phyloP scores from a whole-genome alignment of 768 basidiomycete species.

The Russula lepida region DNA sequence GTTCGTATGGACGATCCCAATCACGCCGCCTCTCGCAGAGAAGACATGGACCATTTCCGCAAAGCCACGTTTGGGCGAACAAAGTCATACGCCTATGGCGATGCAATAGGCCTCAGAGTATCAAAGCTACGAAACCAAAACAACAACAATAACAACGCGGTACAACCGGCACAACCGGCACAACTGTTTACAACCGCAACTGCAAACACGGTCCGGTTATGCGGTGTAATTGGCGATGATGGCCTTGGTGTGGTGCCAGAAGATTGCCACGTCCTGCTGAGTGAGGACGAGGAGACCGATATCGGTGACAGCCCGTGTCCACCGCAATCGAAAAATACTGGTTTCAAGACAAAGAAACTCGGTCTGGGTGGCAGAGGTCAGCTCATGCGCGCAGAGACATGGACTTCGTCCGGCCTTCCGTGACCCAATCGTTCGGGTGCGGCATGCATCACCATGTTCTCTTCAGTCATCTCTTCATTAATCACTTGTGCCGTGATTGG shows the following conservation, averaged over 20 bases:
- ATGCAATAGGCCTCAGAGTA: conserved; percentile 36
- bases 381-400: neutral
- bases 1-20: conserved; percentile 93
- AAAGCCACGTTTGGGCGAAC: conserved; percentile 81
- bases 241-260: conserved; percentile 57
- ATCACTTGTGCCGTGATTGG: neutral
- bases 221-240: conserved; percentile 40
- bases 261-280: conserved; percentile 51
- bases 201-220: conserved; percentile 56
- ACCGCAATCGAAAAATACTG: conserved; percentile 52
- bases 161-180: conserved; percentile 25
- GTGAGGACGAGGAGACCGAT: conserved; percentile 70
- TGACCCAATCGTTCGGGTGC: neutral
- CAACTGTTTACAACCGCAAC: conserved; percentile 64
- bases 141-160: conserved; percentile 47
- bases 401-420: neutral
- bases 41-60: conserved; percentile 89
- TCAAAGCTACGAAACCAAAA: conserved; percentile 50
- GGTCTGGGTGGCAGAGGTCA: conserved; percentile 25
- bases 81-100: conserved; percentile 91
- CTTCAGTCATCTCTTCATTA: neutral
- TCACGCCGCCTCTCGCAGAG: conserved; percentile 68
- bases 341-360: conserved; percentile 51
- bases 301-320: conserved; percentile 86
- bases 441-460: neutral